Evolutionary conservation across 2,329 filamentous ascomycete species (phyloP).

Genomic region (Grosmannia serpens): DNA sequence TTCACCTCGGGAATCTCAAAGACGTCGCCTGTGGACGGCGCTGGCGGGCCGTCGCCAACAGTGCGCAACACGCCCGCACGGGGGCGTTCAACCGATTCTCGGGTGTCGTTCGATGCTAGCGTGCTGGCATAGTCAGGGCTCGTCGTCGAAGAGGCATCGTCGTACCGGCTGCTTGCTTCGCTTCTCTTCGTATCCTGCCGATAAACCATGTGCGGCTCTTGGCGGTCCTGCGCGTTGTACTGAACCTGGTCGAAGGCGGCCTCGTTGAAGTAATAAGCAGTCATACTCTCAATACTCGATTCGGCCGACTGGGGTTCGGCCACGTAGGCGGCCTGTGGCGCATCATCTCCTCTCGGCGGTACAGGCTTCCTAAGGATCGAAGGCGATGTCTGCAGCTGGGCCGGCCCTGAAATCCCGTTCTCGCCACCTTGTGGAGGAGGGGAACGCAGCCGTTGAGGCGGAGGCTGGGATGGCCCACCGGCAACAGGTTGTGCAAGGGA

Average conservation of each 20-base stretch:
- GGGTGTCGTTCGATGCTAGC: constrained; percentile 37
- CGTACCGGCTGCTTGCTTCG: constrained; percentile 37
- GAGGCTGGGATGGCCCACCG: background rate
- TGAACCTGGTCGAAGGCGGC: constrained; percentile 11
- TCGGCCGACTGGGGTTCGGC: constrained; percentile 12
- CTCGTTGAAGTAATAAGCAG: constrained; percentile 12
- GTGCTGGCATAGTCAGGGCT: constrained; percentile 74
- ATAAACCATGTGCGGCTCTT: constrained; percentile 12
- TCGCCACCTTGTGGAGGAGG: constrained; percentile 4
- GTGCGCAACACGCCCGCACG: constrained; percentile 73
- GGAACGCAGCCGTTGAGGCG: constrained; percentile 5
- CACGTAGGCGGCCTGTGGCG: constrained; percentile 12
- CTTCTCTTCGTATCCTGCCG: constrained; percentile 27
- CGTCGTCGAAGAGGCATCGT: constrained; percentile 52
- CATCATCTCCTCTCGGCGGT: constrained; percentile 13
- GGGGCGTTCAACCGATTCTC: constrained; percentile 49
- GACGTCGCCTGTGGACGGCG: constrained; percentile 20
- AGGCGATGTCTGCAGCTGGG: constrained; percentile 14
- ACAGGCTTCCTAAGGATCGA: constrained; percentile 20
- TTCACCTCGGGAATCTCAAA: constrained; percentile 60
- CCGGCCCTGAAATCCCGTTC: background rate
- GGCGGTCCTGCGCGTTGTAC: constrained; percentile 1
- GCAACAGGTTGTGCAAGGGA: background rate
- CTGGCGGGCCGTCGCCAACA: constrained; percentile 42
- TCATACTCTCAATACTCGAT: constrained; percentile 11